Evolutionary conservation across 2,329 filamentous ascomycete genomes (phyloP).

Genomic region (Ascochyta koolunga): DNA sequence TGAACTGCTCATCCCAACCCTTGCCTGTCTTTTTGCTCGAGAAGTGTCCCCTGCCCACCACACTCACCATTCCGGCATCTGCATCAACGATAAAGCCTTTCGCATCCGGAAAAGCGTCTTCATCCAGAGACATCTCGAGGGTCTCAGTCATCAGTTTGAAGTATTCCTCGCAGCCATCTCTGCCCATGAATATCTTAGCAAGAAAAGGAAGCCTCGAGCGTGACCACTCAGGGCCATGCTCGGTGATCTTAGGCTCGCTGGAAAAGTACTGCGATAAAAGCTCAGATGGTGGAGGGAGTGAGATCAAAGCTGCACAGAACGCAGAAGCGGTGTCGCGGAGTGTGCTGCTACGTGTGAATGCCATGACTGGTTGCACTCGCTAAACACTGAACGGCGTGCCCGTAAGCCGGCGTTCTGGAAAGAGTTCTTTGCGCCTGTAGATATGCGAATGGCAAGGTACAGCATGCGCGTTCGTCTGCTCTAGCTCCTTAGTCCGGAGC

Average conservation of each 20-base stretch:
- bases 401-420: not conserved
- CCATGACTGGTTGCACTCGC: constrained; percentile 15
- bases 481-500: not conserved
- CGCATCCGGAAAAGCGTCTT: constrained; percentile 42
- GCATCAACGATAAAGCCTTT: constrained; percentile 48
- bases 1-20: constrained; percentile 50
- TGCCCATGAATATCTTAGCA: constrained; percentile 44
- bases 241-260: constrained; percentile 44
- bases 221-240: constrained; percentile 51
- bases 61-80: constrained; percentile 43
- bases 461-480: constrained; percentile 1
- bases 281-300: constrained; percentile 29
- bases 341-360: constrained; percentile 17
- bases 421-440: not conserved
- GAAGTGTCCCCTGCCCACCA: constrained; percentile 45
- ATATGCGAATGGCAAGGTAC: not conserved
- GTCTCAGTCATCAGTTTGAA: constrained; percentile 44
- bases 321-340: constrained; percentile 33
- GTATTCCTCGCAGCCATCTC: constrained; percentile 47
- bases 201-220: constrained; percentile 48
- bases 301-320: constrained; percentile 40
- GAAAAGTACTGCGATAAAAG: constrained; percentile 39
- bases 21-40: constrained; percentile 48
- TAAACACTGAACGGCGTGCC: not conserved
- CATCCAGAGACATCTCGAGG: constrained; percentile 41